Conservation (phyloP, 345 rosid species). For the Triadica sebifera region DNA sequence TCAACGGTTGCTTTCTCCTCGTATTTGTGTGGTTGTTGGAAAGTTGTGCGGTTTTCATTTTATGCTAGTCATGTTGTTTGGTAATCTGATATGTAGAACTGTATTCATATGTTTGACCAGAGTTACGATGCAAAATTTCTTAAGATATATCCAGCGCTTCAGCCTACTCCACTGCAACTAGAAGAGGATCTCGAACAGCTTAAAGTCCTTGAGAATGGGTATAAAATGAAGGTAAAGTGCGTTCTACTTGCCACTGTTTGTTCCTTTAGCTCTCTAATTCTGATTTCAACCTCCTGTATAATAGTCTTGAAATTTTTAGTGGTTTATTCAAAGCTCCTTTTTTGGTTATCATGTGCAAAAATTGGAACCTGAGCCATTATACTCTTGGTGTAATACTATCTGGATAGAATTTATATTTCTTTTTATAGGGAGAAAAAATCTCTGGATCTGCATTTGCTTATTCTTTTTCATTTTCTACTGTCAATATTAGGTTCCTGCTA, state of each 20-base stretch:
- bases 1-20: background rate
- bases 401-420: background rate
- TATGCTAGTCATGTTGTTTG: conserved; percentile 2
- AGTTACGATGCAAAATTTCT: conserved; percentile 88
- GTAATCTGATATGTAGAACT: background rate
- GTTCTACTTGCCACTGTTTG: background rate
- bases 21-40: background rate
- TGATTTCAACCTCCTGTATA: background rate
- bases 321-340: background rate
- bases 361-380: no score
- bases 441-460: background rate
- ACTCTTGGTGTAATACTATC: no score
- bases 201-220: conserved; percentile 95
- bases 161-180: conserved; percentile 78
- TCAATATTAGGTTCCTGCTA: background rate
- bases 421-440: background rate
- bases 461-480: background rate
- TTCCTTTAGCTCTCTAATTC: background rate
- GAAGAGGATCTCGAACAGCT: conserved; percentile 99
- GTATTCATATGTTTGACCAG: conserved; percentile 36
- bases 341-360: no score
- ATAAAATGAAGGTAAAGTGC: conserved; percentile 83
- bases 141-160: conserved; percentile 75
- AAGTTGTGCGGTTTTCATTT: background rate
- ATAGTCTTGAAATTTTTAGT: background rate